These are phyloP conservation scores for Rhododendron griersonianum DNA, from an alignment of 148 eudicot genomes.

Conservation along the genomic window DNA sequence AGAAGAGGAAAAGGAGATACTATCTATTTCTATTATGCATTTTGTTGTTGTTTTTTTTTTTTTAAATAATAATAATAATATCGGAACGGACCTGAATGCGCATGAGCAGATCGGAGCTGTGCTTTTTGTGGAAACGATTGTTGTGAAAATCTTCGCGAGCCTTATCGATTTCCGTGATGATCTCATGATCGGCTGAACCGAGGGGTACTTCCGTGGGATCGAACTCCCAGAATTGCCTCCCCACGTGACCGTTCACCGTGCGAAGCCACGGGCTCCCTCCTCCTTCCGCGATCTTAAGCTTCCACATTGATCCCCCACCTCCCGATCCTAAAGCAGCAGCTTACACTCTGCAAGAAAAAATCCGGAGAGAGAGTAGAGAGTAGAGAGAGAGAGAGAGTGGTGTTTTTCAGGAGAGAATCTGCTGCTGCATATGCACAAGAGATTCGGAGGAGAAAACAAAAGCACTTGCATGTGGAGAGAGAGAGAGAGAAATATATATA, in stretches of 20 bases:
- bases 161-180: conserved; percentile 48
- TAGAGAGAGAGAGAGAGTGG: background rate
- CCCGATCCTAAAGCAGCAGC: background rate
- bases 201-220: conserved; percentile 32
- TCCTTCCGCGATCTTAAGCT: conserved; percentile 82
- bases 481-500: too few species aligned
- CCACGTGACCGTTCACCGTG: conserved; percentile 61
- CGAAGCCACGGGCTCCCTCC: conserved; percentile 72
- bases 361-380: background rate
- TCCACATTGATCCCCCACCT: conserved; percentile 57
- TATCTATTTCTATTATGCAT: too few species aligned
- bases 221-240: conserved; percentile 93
- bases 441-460: background rate
- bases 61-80: background rate
- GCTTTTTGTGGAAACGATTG: conserved; percentile 67
- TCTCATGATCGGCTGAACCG: conserved; percentile 54
- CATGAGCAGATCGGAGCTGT: conserved; percentile 88
- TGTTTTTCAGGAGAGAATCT: background rate
- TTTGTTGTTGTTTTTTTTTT: too few species aligned
- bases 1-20: background rate
- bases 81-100: conserved; percentile 57
- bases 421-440: background rate
- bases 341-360: background rate
- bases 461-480: background rate
- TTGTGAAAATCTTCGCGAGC: conserved; percentile 47